These are phyloP conservation scores for Actinomortierella ambigua DNA, from an alignment of 371 early-diverging fungal genomes.

Conservation along the genomic window DNA sequence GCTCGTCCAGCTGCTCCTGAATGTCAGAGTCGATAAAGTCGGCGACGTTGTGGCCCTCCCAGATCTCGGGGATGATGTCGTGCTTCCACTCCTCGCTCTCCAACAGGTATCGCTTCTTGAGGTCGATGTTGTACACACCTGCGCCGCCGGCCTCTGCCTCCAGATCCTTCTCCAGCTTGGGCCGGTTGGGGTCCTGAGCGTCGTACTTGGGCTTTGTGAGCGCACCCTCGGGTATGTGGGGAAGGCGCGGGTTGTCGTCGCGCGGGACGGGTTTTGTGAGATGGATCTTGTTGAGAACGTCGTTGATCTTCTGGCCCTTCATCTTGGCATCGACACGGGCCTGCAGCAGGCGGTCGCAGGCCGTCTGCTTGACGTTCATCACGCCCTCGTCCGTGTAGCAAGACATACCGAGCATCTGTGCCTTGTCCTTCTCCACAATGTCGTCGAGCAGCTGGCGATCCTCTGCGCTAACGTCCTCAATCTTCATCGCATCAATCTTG, in stretches of 20 bases:
- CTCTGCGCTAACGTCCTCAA: constrained; percentile 80
- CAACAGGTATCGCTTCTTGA: constrained; percentile 89
- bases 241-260: constrained; percentile 85
- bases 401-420: constrained; percentile 83
- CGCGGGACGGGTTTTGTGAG: constrained; percentile 88
- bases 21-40: constrained; percentile 99
- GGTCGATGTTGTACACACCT: constrained; percentile 94
- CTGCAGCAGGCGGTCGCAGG: constrained; percentile 94
- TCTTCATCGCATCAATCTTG: constrained; percentile 94
- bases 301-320: constrained; percentile 87
- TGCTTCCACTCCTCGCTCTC: constrained; percentile 95
- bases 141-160: constrained; percentile 93
- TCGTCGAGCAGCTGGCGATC: constrained; percentile 79
- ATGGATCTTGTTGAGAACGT: constrained; percentile 95
- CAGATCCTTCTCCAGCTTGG: constrained; percentile 86
- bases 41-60: constrained; percentile 99
- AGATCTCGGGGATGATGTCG: constrained; percentile 99
- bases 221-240: constrained; percentile 84
- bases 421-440: constrained; percentile 71
- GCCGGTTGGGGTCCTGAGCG: constrained; percentile 82
- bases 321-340: constrained; percentile 96
- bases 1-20: constrained; percentile 91
- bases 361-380: constrained; percentile 91
- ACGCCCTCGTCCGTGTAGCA: constrained; percentile 96
- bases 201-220: constrained; percentile 76